These are phyloP conservation scores for Globisporangium parvum DNA, from an alignment of 352 stramenopile genomes.

Conservation along the genomic window DNA sequence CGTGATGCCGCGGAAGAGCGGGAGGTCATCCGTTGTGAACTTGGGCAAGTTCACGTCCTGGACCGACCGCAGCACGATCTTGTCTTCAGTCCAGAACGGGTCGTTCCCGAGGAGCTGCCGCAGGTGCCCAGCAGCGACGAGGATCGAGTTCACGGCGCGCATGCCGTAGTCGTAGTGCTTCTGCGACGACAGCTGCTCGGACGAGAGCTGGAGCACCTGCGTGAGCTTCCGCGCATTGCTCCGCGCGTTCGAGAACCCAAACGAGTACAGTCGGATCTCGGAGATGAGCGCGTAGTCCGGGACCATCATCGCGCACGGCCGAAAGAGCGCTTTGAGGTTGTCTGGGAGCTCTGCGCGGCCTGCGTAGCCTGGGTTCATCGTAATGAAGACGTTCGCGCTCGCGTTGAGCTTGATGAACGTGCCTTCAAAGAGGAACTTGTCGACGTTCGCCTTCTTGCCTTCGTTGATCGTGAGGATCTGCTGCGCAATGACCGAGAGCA, in stretches of 20 bases:
- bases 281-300: constrained; percentile 93
- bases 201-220: constrained; percentile 90
- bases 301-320: constrained; percentile 94
- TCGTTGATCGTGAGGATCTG: constrained; percentile 93
- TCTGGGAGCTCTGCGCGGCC: constrained; percentile 92
- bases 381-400: constrained; percentile 93
- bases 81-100: constrained; percentile 86
- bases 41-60: constrained; percentile 94
- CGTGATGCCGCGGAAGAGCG: constrained; percentile 91
- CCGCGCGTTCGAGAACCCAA: constrained; percentile 87
- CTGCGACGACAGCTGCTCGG: constrained; percentile 91
- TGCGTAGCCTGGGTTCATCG: constrained; percentile 95
- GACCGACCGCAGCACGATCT: constrained; percentile 89
- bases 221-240: constrained; percentile 92
- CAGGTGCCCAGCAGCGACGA: constrained; percentile 90
- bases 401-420: constrained; percentile 90
- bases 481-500: constrained; percentile 92
- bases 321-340: constrained; percentile 93
- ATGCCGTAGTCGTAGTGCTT: constrained; percentile 97
- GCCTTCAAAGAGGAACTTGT: constrained; percentile 93
- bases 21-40: constrained; percentile 91
- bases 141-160: constrained; percentile 93
- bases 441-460: constrained; percentile 84
- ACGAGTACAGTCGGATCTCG: constrained; percentile 92
- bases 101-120: constrained; percentile 87